These are phyloP conservation scores for Globisporangium barbulae DNA, from an alignment of 352 stramenopile genomes.

Conservation along the genomic window DNA sequence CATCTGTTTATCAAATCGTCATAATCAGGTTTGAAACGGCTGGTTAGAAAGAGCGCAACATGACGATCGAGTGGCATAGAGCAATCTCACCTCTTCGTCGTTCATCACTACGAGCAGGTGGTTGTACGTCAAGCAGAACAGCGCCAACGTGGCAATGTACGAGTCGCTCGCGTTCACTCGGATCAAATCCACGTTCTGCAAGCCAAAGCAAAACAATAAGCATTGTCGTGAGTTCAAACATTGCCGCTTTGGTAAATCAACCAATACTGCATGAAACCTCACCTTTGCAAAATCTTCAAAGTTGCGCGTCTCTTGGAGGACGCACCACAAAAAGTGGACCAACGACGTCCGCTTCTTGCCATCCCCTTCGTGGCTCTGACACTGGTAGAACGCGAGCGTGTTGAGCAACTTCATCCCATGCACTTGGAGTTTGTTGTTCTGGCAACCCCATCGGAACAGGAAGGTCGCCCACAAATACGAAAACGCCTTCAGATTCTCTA, in stretches of 20 bases:
- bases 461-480: constrained; percentile 46
- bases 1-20: constrained; percentile 34
- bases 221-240: constrained; percentile 4
- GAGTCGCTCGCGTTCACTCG: constrained; percentile 33
- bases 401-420: constrained; percentile 58
- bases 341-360: constrained; percentile 25
- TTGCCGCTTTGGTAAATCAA: background rate
- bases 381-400: constrained; percentile 52
- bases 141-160: constrained; percentile 42
- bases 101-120: constrained; percentile 65
- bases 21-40: too few relatives aligned
- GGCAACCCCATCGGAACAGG: constrained; percentile 51
- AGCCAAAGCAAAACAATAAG: constrained; percentile 5
- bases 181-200: constrained; percentile 44
- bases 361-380: constrained; percentile 12
- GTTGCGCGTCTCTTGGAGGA: constrained; percentile 50
- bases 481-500: constrained; percentile 43
- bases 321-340: constrained; percentile 56
- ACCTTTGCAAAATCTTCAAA: constrained; percentile 57
- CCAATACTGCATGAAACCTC: background rate
- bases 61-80: background rate
- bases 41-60: constrained; percentile 3
- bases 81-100: constrained; percentile 56
- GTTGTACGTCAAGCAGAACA: constrained; percentile 63
- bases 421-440: constrained; percentile 33